Conservation (phyloP, 208 protist species). For the Crithidia thermophila region DNA sequence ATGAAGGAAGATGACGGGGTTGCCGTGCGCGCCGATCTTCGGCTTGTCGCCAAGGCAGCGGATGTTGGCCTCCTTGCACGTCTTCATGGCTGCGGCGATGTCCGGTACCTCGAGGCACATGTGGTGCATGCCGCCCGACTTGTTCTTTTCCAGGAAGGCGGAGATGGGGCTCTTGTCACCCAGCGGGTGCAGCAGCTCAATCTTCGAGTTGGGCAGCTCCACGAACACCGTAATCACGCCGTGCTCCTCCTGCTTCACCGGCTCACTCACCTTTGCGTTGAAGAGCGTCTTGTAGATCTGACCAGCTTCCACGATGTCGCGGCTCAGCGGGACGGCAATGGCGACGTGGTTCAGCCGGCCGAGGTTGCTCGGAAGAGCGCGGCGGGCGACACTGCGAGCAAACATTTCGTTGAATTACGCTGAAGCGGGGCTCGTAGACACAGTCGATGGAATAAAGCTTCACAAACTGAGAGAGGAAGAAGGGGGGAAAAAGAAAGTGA, state of each 20-base stretch:
- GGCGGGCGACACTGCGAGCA: slow-evolving; percentile 16
- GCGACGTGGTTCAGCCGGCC: slow-evolving; percentile 95
- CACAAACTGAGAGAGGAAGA: too few relatives aligned
- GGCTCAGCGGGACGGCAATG: slow-evolving; percentile 89
- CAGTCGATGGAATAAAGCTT: too few relatives aligned
- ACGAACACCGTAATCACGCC: slow-evolving; percentile 95
- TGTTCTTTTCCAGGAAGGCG: slow-evolving; percentile 91
- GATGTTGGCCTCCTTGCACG: slow-evolving; percentile 66
- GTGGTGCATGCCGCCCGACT: slow-evolving; percentile 93
- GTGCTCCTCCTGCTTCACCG: slow-evolving; percentile 82
- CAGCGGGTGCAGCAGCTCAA: slow-evolving; percentile 92
- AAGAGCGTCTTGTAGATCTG: slow-evolving; percentile 81
- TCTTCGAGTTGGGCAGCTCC: slow-evolving; percentile 87
- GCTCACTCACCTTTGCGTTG: slow-evolving; percentile 79
- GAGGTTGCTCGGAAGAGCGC: slow-evolving; percentile 36
- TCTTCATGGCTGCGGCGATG: slow-evolving; percentile 53
- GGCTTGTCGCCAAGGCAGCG: slow-evolving; percentile 74
- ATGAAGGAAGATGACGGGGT: slow-evolving; percentile 93
- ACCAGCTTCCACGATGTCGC: slow-evolving; percentile 47
- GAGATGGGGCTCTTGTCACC: slow-evolving; percentile 90
- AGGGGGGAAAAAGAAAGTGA: slow-evolving; percentile 1
- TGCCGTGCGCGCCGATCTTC: slow-evolving; percentile 95
- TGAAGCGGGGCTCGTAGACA: neutral
- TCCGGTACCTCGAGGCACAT: slow-evolving; percentile 92
- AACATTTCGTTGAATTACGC: slow-evolving; percentile 8